phyloP scores from a whole-genome alignment of 2,329 filamentous ascomycete genomes.

The Aspergillus clavatus region DNA sequence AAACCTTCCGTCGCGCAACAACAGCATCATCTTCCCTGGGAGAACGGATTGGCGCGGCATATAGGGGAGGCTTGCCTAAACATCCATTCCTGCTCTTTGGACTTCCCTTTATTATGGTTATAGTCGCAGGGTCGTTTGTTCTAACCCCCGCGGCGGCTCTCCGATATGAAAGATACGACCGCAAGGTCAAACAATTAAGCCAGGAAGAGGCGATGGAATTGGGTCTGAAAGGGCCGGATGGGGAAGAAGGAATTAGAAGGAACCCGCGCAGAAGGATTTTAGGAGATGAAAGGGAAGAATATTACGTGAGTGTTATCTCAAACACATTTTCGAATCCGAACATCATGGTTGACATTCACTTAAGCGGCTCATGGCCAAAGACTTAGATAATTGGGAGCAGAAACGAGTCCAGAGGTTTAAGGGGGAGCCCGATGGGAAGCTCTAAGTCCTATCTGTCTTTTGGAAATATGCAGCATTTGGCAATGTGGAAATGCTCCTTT shows the following conservation, averaged over 20 bases:
- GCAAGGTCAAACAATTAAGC: slow-evolving; percentile 78
- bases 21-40: slow-evolving; percentile 50
- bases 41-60: slow-evolving; percentile 66
- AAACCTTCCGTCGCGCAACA: slow-evolving; percentile 62
- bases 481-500: neutral
- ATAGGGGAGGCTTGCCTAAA: slow-evolving; percentile 68
- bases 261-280: slow-evolving; percentile 42
- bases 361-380: slow-evolving; percentile 77
- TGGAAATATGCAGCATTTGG: neutral
- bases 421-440: slow-evolving; percentile 81
- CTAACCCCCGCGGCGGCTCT: slow-evolving; percentile 90
- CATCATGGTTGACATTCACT: slow-evolving; percentile 12
- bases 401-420: slow-evolving; percentile 85
- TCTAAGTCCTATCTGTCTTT: slow-evolving; percentile 48
- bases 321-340: neutral
- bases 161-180: slow-evolving; percentile 88
- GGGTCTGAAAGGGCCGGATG: slow-evolving; percentile 58
- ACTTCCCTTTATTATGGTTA: slow-evolving; percentile 83
- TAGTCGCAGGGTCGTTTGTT: slow-evolving; percentile 88
- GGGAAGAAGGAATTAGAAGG: slow-evolving; percentile 70
- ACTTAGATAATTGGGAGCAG: slow-evolving; percentile 95
- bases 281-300: slow-evolving; percentile 44
- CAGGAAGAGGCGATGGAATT: slow-evolving; percentile 83
- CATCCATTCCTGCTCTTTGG: slow-evolving; percentile 92
- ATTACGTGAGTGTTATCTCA: slow-evolving; percentile 35